Evolutionary conservation across 352 stramenopile genomes (phyloP).

Genomic region (Globisporangium barbulae): DNA sequence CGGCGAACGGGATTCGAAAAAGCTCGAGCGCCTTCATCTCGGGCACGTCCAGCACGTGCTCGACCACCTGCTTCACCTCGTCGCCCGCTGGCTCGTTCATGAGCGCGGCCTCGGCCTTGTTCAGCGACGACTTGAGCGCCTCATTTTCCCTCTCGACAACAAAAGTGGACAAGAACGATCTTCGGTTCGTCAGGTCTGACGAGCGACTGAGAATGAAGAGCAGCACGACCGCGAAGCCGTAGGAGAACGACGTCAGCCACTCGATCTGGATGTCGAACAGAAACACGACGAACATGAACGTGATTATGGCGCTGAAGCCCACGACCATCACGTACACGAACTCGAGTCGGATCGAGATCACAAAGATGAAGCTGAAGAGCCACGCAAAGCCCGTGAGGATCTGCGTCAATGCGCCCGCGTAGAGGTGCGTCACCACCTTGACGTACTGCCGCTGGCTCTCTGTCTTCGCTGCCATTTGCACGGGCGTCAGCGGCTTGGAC

Average conservation of each 20-base stretch:
- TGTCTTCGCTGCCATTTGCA: conserved; percentile 20
- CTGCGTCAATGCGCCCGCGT: conserved; percentile 57
- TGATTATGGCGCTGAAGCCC: conserved; percentile 42
- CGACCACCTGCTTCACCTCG: conserved; percentile 70
- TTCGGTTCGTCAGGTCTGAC: conserved; percentile 72
- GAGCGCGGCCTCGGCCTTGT: conserved; percentile 75
- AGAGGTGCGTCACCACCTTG: conserved; percentile 40
- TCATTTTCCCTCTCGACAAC: conserved; percentile 86
- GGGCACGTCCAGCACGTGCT: conserved; percentile 56
- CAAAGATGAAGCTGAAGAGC: conserved; percentile 81
- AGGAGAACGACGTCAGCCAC: conserved; percentile 62
- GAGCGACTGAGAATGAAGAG: conserved; percentile 78
- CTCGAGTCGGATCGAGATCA: conserved; percentile 83
- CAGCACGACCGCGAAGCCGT: conserved; percentile 61
- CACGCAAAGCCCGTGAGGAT: conserved; percentile 64
- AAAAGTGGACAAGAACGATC: conserved; percentile 80
- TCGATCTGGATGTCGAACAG: conserved; percentile 56
- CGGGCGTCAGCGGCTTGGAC: conserved; percentile 3
- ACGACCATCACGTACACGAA: conserved; percentile 85
- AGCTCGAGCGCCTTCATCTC: conserved; percentile 78
- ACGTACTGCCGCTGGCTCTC: conserved; percentile 32
- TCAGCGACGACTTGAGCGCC: conserved; percentile 71
- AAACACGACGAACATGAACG: conserved; percentile 61
- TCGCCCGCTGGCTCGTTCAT: conserved; percentile 76
- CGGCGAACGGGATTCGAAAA: conserved; percentile 79